Base-by-base conservation (phyloP, 192 early-diverging fungal genomes). In the Hyaloraphidium curvatum region DNA sequence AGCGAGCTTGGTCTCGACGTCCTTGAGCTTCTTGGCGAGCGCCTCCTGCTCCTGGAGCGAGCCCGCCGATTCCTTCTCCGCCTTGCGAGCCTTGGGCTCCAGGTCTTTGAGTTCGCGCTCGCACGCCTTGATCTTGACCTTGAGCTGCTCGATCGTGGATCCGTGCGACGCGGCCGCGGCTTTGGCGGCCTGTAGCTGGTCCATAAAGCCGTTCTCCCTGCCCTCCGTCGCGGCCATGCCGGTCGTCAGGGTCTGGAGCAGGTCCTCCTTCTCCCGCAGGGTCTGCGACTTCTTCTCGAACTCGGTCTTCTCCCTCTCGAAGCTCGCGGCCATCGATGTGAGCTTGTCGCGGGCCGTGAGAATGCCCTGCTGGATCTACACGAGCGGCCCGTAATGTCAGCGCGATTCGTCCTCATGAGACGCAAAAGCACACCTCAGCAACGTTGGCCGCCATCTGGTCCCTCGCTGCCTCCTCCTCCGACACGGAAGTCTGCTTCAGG, bases 161-260 rank as follows among this genome's bases (percentile, higher is more conserved):
- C 71, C 72, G 1, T 84, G 75, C 22, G 78, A 64, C 21, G 65
- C 71, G 4, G 70, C 75, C 13, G 66, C 69, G 33, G 72, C 77
- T 55, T 82, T 83, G 26, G 78, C 80, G 40, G 74, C 77, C 62
- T 86, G 78, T n/a, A 98, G 66, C 59, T 96, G 94, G 67, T 94
- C 84, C 80, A 90, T 81, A 54, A 93, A 98, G 1, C 94, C 90
- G 58, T 83, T 87, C 54, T 98, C 87, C 53, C 90, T 80, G 3
- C 91, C 90, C 59, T 91, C 87, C 40, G 81, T 77, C 1, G 88
- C 77, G 14, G 91, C 74, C 27, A 98, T 65, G 22, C 95, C 95
- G 0, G 91, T 98, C 1, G 88, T 86, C 23, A 98, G 73, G 2
- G 89, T 91, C 59, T 90, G 84, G 14, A 98, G 62, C 27, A 98